phyloP scores from a whole-genome alignment of 768 basidiomycete species.

The Trametes gibbosa region DNA sequence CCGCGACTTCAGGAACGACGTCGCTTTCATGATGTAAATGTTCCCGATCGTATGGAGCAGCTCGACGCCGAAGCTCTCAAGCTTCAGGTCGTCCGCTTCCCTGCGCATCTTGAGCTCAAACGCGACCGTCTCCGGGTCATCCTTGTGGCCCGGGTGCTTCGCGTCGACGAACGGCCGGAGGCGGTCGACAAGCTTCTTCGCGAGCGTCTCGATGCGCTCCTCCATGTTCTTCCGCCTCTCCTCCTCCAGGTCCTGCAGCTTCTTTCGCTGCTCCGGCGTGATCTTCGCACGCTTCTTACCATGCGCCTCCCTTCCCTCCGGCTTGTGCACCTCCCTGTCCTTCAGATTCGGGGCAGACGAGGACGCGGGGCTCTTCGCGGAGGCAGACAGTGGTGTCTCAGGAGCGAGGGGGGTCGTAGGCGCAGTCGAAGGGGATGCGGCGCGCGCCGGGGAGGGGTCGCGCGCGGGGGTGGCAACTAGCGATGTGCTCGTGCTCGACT shows the following conservation, averaged over 20 bases:
- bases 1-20: slow-evolving; percentile 86
- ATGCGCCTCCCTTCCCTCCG: slow-evolving; percentile 32
- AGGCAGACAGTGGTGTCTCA: slow-evolving; percentile 3
- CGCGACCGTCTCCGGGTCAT: slow-evolving; percentile 76
- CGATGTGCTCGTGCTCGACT: not conserved
- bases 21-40: slow-evolving; percentile 91
- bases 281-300: slow-evolving; percentile 50
- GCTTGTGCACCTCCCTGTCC: slow-evolving; percentile 25
- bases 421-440: not conserved
- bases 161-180: slow-evolving; percentile 91
- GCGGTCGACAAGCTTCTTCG: slow-evolving; percentile 78
- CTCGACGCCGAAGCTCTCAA: slow-evolving; percentile 98
- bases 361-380: slow-evolving; percentile 20
- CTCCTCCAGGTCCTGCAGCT: slow-evolving; percentile 77
- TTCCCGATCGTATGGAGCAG: slow-evolving; percentile 87
- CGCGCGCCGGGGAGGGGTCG: slow-evolving; percentile 5
- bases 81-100: slow-evolving; percentile 93
- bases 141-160: slow-evolving; percentile 72
- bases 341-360: slow-evolving; percentile 24
- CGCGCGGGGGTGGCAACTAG: slow-evolving; percentile 4
- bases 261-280: slow-evolving; percentile 80
- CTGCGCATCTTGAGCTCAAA: slow-evolving; percentile 75
- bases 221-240: slow-evolving; percentile 80
- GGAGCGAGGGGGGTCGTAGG: not conserved
- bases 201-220: slow-evolving; percentile 70